These are phyloP conservation scores for Eucommia ulmoides DNA, from an alignment of 257 asterid species.

Conservation along the genomic window DNA sequence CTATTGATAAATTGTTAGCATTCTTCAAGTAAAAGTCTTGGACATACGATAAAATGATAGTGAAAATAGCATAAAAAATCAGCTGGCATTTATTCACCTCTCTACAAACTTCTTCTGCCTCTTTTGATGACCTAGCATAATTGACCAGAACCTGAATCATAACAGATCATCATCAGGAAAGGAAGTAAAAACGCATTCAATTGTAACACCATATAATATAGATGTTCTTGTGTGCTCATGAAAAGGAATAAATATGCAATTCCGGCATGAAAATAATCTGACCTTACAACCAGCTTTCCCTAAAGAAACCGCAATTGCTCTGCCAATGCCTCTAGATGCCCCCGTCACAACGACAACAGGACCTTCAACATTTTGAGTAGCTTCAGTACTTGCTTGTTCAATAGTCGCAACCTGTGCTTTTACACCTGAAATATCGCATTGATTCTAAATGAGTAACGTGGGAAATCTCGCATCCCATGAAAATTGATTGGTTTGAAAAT, in stretches of 20 bases:
- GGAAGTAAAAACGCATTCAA: neutral
- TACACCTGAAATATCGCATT: too few species aligned
- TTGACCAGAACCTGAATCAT: constrained; percentile 74
- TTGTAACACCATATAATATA: neutral
- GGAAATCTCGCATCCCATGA: constrained; percentile 10
- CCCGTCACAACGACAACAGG: constrained; percentile 89
- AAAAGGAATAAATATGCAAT: neutral
- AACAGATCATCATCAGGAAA: constrained; percentile 8
- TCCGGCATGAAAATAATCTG: neutral
- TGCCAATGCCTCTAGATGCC: constrained; percentile 95
- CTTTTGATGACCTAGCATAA: constrained; percentile 96
- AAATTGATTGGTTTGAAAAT: neutral
- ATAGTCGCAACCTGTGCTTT: constrained; percentile 60
- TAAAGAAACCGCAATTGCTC: constrained; percentile 77
- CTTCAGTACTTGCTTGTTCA: constrained; percentile 38
- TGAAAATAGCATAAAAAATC: too few species aligned
- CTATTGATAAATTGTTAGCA: neutral
- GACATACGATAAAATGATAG: too few species aligned
- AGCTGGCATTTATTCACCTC: constrained; percentile 29
- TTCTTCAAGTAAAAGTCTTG: too few species aligned
- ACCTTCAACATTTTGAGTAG: constrained; percentile 47
- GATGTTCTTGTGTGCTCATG: neutral
- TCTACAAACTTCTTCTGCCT: constrained; percentile 85
- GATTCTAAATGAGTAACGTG: too few species aligned
- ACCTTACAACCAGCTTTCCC: constrained; percentile 99